Conservation (phyloP, 116 monocot species). For the Iris pallida region DNA sequence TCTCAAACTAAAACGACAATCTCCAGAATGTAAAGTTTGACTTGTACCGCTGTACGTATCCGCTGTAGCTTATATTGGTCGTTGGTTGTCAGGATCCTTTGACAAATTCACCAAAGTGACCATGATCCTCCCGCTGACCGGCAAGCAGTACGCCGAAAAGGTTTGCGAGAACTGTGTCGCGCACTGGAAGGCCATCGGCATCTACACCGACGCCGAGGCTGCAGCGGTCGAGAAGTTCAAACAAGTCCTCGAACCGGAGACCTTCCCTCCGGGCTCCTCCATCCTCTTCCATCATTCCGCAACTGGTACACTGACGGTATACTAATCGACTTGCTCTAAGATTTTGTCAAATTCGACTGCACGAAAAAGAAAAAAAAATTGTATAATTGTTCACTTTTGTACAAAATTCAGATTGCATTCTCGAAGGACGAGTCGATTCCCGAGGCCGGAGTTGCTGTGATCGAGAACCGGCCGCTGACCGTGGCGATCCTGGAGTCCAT, state of each 20-base stretch:
- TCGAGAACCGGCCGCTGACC: slow-evolving; percentile 49
- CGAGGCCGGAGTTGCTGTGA: slow-evolving; percentile 19
- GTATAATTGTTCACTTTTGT: background rate
- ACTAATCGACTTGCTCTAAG: background rate
- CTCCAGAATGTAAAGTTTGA: too few relatives aligned
- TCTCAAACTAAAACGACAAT: too few relatives aligned
- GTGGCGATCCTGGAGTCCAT: slow-evolving; percentile 71
- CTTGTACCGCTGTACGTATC: too few relatives aligned
- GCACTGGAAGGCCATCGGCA: slow-evolving; percentile 62
- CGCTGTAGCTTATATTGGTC: background rate
- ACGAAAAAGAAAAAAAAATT: too few relatives aligned
- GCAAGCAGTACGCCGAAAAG: slow-evolving; percentile 75
- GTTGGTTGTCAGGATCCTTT: slow-evolving; percentile 44
- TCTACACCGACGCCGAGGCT: slow-evolving; percentile 66
- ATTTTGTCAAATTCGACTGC: too few relatives aligned
- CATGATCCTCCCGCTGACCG: slow-evolving; percentile 80
- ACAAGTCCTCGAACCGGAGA: slow-evolving; percentile 39
- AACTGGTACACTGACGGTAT: slow-evolving; percentile 50
- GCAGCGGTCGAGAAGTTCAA: slow-evolving; percentile 60
- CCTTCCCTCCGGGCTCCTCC: slow-evolving; percentile 71
- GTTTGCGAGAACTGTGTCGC: slow-evolving; percentile 76
- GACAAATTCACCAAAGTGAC: slow-evolving; percentile 70
- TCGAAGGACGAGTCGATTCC: slow-evolving; percentile 42
- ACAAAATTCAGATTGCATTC: slow-evolving; percentile 61
- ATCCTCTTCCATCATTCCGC: slow-evolving; percentile 75